These are phyloP conservation scores for Saturnispora besseyi DNA, from an alignment of 805 yeast genomes.

Conservation along the genomic window DNA sequence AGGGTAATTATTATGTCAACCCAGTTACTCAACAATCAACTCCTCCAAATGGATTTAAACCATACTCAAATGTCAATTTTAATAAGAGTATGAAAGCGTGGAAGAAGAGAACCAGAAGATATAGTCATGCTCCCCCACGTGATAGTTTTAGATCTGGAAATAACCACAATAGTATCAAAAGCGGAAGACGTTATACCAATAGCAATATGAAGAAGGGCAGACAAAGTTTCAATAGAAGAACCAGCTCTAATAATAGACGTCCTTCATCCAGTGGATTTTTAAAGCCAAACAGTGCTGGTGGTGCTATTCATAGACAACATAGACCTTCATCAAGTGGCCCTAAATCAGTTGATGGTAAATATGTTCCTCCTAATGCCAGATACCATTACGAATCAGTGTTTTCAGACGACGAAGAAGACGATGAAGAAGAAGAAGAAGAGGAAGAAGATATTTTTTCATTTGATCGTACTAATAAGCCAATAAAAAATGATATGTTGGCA, in stretches of 20 bases:
- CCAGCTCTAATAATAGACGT: slow-evolving; percentile 3
- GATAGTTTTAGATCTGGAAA: slow-evolving; percentile 10
- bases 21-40: neutral
- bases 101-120: slow-evolving; percentile 24
- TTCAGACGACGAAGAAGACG: slow-evolving; percentile 6
- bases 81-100: slow-evolving; percentile 23
- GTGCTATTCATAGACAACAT: neutral
- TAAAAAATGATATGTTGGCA: neutral
- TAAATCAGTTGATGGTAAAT: slow-evolving; percentile 36
- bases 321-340: slow-evolving; percentile 4
- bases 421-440: neutral
- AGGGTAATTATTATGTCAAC: slow-evolving; percentile 9
- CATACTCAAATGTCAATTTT: slow-evolving; percentile 5
- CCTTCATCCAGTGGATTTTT: neutral
- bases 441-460: slow-evolving; percentile 31
- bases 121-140: slow-evolving; percentile 9
- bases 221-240: slow-evolving; percentile 10
- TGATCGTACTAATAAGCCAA: slow-evolving; percentile 23
- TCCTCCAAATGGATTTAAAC: slow-evolving; percentile 8
- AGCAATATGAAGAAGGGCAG: slow-evolving; percentile 10
- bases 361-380: slow-evolving; percentile 66
- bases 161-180: slow-evolving; percentile 9
- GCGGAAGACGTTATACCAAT: slow-evolving; percentile 9
- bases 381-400: slow-evolving; percentile 24
- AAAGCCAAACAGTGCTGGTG: neutral